Evolutionary conservation across 2,329 filamentous ascomycete genomes (phyloP), one percentile per base, ranked within the genome.

Genomic region (Aspergillus terreus): DNA sequence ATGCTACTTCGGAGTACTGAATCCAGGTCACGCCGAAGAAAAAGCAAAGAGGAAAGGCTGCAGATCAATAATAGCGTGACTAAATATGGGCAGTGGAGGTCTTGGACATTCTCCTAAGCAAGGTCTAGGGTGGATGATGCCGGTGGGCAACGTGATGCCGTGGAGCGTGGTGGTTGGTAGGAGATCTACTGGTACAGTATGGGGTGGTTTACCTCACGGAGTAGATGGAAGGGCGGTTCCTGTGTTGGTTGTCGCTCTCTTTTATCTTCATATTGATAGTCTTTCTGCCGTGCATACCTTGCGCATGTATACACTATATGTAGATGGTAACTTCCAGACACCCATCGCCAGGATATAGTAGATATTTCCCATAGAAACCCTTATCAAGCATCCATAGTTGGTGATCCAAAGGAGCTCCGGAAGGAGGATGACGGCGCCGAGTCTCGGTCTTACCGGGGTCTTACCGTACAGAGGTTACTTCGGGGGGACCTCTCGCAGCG

Each of bases 81-180:
- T 14, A 19, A 44, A 40, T 48, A 50, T 52, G 49, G 42, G 33
- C 38, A 49, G 27, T 38, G 44, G 44, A 46, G 44, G 43, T 45
- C 38, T 48, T 53, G 48, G 54, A 30, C 45, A 44, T 51, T 35
- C 30, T 36, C 27, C 47, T 32, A 17, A 46, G 50, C 45, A 48
- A 23, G 50, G 46, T 44, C 40, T 41, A 36, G 19, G 23, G 38
- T 30, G 27, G 27, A 30, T 30, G 27, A 30, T 30, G 27, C 27
- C 10, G 43, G 30, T 45, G 45, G 53, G 51, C 57, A 68, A 67
- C 65, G 65, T 67, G 66, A 55, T 53, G 56, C 43, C 21, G 58
- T 44, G 50, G 51, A 44, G 46, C 15, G 52, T 44, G 59, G 62
- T 68, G 66, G 66, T 68, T 68, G 66, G 65, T 58, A 15, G 30